Base-by-base conservation (phyloP, 2,329 filamentous ascomycete genomes). In the Pestalotiopsis sp. region DNA sequence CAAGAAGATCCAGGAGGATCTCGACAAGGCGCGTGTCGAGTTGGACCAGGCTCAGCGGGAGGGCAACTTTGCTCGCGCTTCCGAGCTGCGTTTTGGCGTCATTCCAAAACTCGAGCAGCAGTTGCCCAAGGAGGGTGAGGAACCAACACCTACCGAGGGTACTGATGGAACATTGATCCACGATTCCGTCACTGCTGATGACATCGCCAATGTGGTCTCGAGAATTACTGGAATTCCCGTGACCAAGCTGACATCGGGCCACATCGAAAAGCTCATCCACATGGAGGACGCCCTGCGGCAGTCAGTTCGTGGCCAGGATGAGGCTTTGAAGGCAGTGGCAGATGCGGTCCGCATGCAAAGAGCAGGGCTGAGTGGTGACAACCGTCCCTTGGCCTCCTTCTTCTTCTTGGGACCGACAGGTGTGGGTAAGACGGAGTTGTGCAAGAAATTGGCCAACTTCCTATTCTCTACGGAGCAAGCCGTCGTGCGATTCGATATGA, bases 361-460 rank as follows among this genome's bases (percentile, higher is more conserved):
- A 72, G 96, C 96, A 9, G 96, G 96, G 1, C 85, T 98, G 9
- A 97, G 92, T 69, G 94, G 94, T 41, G 94, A 98, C 75, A 97
- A 98, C 79, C 88, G 94, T 0, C 96, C 96, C 0, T 86, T 97
- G 5, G 96, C 95, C 0, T 97, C 93, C 0, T 98, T 98, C 84
- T 98, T 98, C 91, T 98, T 98, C 87, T 87, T 98, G 3, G 96
- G 96, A 0, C 96, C 96, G 4, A 98, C 96, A 0, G 96, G 96
- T 77, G 95, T 98, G 20, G 96, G 96, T 68, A 99, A 98, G 84
- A 99, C 96, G 3, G 95, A 98, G 78, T 89, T 98, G 1, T 97
- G 95, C 86, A 98, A 98, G 85, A 95, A 97, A 79, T 91, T 99
- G 74, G 96, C 96, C 1, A 88, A 88, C 68, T 98, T 98, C 83